Evolutionary conservation across 768 basidiomycete species (phyloP), one percentile per base, ranked within the genome.

Genomic region (Leccinum subgranulosum): DNA sequence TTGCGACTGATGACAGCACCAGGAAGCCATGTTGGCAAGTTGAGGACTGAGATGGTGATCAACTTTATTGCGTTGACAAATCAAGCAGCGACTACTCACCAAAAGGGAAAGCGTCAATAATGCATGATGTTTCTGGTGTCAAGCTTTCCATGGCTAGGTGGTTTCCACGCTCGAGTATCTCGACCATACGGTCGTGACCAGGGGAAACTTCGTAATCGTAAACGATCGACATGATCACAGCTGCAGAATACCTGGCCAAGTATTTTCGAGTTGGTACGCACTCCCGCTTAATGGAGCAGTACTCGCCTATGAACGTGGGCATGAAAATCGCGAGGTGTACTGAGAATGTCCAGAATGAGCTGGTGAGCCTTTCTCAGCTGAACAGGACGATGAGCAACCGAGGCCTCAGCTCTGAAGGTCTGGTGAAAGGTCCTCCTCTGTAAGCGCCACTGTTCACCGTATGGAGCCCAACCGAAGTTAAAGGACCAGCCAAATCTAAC

Each of bases 131-230:
- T 28, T 64, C 66, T 6, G 64, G 69, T 21, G 62, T 64, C 6
- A 66, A 31, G 8, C 28, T 21, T 50, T 51, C 56, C 33, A 68
- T 12, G 1, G 64, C 57, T 15, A 69, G 15, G 5, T 28, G 3
- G 4, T 71, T 41, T 4, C 76, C 76, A 14, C 68, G 64, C 36
- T 78, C 73, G 4, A 77, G 72, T 4, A 77, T 59, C 12, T 73
- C 59, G 11, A 80, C 71, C 56, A 76, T 74, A 28, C 67, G 65
- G 50, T 79, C 78, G 1, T 72, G 71, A 33, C 67, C 58, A 4
- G 74, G 65, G 11, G 71, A 69, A 11, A 77, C 68, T 5, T 73
- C 62, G 15, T 73, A 68, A 21, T 77, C 80, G 31, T 81, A 81
- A 15, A 74, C 69, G 15, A 80, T 67, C 15, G 73, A 70, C 55